A percentile compares a stretch with the other conserved stretches of the same genome.
These are phyloP conservation scores for Fusarium sp. DNA, from an alignment of 2,329 filamentous ascomycete genomes.

Conservation along the genomic window DNA sequence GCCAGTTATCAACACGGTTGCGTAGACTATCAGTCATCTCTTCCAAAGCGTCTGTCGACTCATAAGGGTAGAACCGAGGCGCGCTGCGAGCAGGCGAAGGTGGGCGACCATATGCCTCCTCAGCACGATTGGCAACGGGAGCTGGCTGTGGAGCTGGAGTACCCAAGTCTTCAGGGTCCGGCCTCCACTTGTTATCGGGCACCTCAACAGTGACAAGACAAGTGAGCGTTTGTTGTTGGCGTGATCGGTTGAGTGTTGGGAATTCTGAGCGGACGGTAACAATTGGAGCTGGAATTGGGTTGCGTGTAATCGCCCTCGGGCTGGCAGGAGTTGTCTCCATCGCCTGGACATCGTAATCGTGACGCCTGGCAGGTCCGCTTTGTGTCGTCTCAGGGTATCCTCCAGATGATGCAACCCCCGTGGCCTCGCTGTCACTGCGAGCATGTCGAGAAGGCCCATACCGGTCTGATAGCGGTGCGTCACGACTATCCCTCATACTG, in stretches of 20 bases:
- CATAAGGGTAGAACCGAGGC: constrained; percentile 78
- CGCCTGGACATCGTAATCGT: constrained; percentile 96
- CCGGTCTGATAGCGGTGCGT: constrained; percentile 62
- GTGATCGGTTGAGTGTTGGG: constrained; percentile 90
- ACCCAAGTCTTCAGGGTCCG: constrained; percentile 85
- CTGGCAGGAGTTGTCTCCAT: constrained; percentile 90
- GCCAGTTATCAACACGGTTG: constrained; percentile 96
- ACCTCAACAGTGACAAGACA: constrained; percentile 96
- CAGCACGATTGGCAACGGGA: constrained; percentile 59
- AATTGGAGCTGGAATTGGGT: constrained; percentile 89
- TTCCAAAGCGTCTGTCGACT: constrained; percentile 82
- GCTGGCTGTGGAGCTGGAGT: constrained; percentile 61
- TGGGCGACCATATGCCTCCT: constrained; percentile 69
- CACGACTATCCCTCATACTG: constrained; percentile 65
- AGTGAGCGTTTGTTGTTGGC: constrained; percentile 94
- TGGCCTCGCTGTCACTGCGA: constrained; percentile 84
- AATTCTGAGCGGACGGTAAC: constrained; percentile 98
- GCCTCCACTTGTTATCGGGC: constrained; percentile 90
- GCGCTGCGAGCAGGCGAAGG: constrained; percentile 72
- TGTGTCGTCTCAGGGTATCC: constrained; percentile 85
- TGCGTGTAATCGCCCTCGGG: constrained; percentile 79
- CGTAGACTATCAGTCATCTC: constrained; percentile 89
- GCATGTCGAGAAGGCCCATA: constrained; percentile 70
- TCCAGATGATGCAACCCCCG: constrained; percentile 80
- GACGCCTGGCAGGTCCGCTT: constrained; percentile 78